These are phyloP conservation scores for Gypsophila paniculata DNA, from an alignment of 179 eudicot species.

Conservation along the genomic window DNA sequence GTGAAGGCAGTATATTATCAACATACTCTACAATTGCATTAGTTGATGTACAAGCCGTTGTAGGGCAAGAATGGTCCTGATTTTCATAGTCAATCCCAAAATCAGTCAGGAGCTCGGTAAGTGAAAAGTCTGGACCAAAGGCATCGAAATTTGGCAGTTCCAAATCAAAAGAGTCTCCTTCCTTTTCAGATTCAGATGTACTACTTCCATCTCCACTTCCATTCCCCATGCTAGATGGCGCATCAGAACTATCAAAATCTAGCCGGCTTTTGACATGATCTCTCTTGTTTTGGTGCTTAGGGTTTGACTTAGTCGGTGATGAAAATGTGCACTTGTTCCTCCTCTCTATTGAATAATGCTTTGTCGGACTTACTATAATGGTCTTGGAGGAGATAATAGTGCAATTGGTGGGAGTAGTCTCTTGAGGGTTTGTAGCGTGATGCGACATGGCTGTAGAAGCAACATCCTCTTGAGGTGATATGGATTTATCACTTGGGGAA, in stretches of 20 bases:
- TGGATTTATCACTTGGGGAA: slow-evolving; percentile 59
- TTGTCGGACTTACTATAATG: slow-evolving; percentile 61
- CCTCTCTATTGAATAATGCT: slow-evolving; percentile 56
- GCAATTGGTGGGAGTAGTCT: slow-evolving; percentile 52
- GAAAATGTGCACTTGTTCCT: slow-evolving; percentile 58
- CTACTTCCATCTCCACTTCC: slow-evolving; percentile 33
- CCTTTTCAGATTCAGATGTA: slow-evolving; percentile 52
- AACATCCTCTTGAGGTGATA: slow-evolving; percentile 51
- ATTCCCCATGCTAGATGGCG: slow-evolving; percentile 29
- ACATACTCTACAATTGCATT: slow-evolving; percentile 46
- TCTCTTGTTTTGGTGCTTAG: slow-evolving; percentile 42
- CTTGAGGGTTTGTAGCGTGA: slow-evolving; percentile 35
- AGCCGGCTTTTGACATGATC: slow-evolving; percentile 82
- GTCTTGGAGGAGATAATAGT: slow-evolving; percentile 70
- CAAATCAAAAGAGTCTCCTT: slow-evolving; percentile 55
- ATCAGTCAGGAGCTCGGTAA: slow-evolving; percentile 60
- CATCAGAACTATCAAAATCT: slow-evolving; percentile 60
- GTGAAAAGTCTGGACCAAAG: slow-evolving; percentile 53
- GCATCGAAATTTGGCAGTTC: slow-evolving; percentile 62
- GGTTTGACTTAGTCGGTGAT: slow-evolving; percentile 52
- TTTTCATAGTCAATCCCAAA: slow-evolving; percentile 51
- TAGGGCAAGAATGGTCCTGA: slow-evolving; percentile 35
- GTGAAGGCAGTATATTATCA: not conserved
- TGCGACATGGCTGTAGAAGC: slow-evolving; percentile 48
- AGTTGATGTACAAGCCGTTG: slow-evolving; percentile 37